Evolutionary conservation across 345 rosid genomes (phyloP).

Genomic region (Salix dunnii): DNA sequence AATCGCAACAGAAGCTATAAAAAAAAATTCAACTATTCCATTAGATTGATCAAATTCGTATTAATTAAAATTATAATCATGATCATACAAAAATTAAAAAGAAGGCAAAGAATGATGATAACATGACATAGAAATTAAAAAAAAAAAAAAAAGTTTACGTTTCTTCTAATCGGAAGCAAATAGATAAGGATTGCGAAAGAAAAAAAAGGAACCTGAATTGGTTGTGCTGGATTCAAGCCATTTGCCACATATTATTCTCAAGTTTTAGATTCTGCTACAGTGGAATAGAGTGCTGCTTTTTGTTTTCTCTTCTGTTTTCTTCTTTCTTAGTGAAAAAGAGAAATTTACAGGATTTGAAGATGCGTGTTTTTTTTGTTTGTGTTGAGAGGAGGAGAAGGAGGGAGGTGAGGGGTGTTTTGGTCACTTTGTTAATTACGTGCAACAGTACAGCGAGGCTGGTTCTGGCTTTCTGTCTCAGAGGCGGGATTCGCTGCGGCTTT

Average conservation of each 20-base stretch:
- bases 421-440: too few species aligned
- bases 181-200: too few species aligned
- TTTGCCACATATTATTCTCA: neutral
- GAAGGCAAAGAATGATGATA: too few species aligned
- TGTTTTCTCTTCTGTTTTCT: neutral
- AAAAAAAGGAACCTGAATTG: neutral
- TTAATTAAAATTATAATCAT: neutral
- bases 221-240: neutral
- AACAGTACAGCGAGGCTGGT: neutral
- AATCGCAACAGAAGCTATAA: neutral
- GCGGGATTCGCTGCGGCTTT: too few species aligned
- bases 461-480: neutral
- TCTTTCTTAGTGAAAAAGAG: too few species aligned
- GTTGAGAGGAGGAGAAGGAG: neutral
- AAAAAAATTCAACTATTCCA: neutral
- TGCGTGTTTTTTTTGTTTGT: neutral
- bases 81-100: too few species aligned
- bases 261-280: neutral
- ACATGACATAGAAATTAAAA: neutral
- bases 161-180: neutral
- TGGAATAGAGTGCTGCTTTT: too few species aligned
- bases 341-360: neutral
- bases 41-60: too few species aligned
- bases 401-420: neutral
- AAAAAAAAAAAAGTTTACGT: neutral